Base-by-base conservation (phyloP, 768 basidiomycete genomes). In the Trichaptum fuscoviolaceum region DNA sequence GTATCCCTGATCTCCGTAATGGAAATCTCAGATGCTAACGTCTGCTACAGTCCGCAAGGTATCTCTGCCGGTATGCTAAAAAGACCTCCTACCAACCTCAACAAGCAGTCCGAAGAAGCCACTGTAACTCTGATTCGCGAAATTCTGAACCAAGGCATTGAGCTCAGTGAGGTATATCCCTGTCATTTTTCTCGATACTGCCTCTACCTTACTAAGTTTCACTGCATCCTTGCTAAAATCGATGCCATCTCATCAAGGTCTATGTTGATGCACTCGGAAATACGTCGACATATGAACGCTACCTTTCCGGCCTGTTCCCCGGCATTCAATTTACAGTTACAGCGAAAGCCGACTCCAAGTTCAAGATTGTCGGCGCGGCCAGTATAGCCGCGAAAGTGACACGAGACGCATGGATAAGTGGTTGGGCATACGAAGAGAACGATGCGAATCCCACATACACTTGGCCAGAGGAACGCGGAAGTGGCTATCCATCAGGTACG, bases 371-470 rank as follows among this genome's bases (percentile, higher is more conserved):
- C 67, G 91, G 94, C 24, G 97, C 97, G 7, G 97, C 96, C 1
- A 95, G 93, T 74, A 93, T 99, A n/a, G 95, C 95, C 1, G 97
- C 97, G 1, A 99, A 99, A 77, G 95, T 96, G 27, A 98, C 96
- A 0, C 83, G 96, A 65, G 96, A 99, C 72, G 87, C 90, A 7
- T 95, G 94, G 76, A 81, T 98, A 23, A 90, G 96, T 67, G 83
- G 83, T 2, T 99, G 96, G 96, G 73, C 81, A 10, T 96, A 89
- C 69, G 87, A 92, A 75, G 92, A 93, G 72, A 80, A 77, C 34
- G 72, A 75, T 64, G 66, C 71, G 35, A 25, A 23, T 58, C 57
- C 35, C 57, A 3, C 4, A n/a, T 25, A 52, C 25, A 58, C 64
- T 8, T 83, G 83, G 74, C 72, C 67, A 20, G 70, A 65, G 4